These are phyloP conservation scores for Leccinellum rugosiceps DNA, from an alignment of 768 basidiomycete genomes.

Conservation along the genomic window DNA sequence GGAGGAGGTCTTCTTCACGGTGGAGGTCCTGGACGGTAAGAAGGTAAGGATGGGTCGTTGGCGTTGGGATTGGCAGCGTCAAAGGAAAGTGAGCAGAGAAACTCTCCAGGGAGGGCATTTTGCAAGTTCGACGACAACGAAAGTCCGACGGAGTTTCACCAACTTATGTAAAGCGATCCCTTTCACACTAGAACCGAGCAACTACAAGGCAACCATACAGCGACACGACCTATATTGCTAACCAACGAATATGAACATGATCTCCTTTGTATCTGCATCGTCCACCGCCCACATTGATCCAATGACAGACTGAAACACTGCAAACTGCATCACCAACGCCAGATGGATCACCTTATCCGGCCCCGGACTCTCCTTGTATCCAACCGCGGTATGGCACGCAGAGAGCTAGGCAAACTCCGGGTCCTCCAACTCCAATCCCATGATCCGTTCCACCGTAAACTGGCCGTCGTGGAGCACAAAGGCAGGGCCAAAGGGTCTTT, in stretches of 20 bases:
- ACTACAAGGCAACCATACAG: too few relatives aligned
- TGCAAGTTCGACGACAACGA: conserved; percentile 8
- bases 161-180: too few relatives aligned
- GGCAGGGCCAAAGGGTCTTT: neutral
- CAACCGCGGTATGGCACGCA: neutral
- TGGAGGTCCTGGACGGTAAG: conserved; percentile 73
- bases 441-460: neutral
- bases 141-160: too few relatives aligned
- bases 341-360: neutral
- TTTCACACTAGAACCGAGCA: too few relatives aligned
- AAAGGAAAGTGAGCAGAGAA: conserved; percentile 71
- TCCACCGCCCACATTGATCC: neutral
- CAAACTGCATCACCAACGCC: neutral
- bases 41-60: conserved; percentile 72
- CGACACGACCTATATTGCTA: too few relatives aligned
- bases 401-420: neutral
- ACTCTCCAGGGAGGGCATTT: conserved; percentile 59
- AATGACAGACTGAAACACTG: neutral
- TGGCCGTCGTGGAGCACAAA: neutral
- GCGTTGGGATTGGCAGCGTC: conserved; percentile 80
- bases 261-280: neutral
- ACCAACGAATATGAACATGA: too few relatives aligned
- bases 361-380: neutral
- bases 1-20: conserved; percentile 90
- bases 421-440: neutral